phyloP scores from a whole-genome alignment of 1,284 basidiomycete species.

The Malassezia globosa region DNA sequence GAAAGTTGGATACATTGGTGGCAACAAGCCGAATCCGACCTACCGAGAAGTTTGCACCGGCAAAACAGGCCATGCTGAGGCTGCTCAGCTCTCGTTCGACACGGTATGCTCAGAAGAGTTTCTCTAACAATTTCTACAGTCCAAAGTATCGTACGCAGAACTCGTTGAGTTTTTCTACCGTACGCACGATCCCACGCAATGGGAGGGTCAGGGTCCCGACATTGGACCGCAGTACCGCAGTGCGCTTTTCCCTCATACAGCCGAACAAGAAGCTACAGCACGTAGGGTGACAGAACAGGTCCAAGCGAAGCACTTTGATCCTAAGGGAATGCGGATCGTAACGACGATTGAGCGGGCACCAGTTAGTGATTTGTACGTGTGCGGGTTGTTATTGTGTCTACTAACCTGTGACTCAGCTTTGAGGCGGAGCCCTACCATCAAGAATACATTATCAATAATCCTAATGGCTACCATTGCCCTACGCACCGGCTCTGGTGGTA shows the following conservation, averaged over 20 bases:
- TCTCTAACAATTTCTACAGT: constrained; percentile 6
- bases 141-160: constrained; percentile 64
- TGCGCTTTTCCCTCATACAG: constrained; percentile 70
- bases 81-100: constrained; percentile 73
- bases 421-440: constrained; percentile 44
- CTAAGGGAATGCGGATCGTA: constrained; percentile 63
- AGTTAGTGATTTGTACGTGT: constrained; percentile 16
- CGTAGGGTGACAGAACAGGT: constrained; percentile 71
- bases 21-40: constrained; percentile 43
- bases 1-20: constrained; percentile 73
- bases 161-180: constrained; percentile 58
- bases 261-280: constrained; percentile 65
- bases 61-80: constrained; percentile 77
- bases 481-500: constrained; percentile 26
- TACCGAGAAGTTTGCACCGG: constrained; percentile 66
- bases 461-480: constrained; percentile 38
- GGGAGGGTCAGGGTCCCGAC: constrained; percentile 47
- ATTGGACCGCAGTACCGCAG: constrained; percentile 65
- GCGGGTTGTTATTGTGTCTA: too few relatives aligned
- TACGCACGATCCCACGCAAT: constrained; percentile 79
- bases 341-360: constrained; percentile 50
- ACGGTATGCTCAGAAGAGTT: constrained; percentile 48
- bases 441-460: constrained; percentile 38
- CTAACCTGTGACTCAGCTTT: constrained; percentile 15
- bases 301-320: constrained; percentile 62